Conservation (phyloP, 139 green algal genomes). For the Chlamydomonas sp. region DNA sequence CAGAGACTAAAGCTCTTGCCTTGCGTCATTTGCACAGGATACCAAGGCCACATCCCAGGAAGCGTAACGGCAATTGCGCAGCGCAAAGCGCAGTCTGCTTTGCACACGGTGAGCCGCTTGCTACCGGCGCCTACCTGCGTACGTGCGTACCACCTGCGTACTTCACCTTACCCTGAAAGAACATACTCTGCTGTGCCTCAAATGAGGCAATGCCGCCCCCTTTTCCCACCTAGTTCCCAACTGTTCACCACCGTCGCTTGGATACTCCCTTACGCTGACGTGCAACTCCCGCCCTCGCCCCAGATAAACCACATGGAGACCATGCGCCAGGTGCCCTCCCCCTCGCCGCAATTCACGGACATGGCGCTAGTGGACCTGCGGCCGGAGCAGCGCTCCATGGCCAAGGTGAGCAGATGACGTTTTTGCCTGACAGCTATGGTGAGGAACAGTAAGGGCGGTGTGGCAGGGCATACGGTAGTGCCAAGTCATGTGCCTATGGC, state of each 20-base stretch:
- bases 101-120: conserved; percentile 36
- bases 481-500: no score
- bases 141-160: background rate
- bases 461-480: no score
- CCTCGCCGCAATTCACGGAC: conserved; percentile 1
- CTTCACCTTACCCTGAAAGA: background rate
- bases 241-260: background rate
- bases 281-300: background rate
- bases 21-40: conserved; percentile 11
- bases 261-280: background rate
- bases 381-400: conserved; percentile 28
- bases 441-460: no score
- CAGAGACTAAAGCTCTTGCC: background rate
- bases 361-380: conserved; percentile 28
- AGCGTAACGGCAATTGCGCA: conserved; percentile 12
- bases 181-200: background rate
- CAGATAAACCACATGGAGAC: conserved; percentile 14
- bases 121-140: background rate
- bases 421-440: no score
- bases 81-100: conserved; percentile 32
- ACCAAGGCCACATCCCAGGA: conserved; percentile 37
- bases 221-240: background rate
- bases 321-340: background rate
- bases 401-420: background rate
- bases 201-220: background rate